These are phyloP conservation scores for Aquanectria penicillioides DNA, from an alignment of 2,329 filamentous ascomycete species.

Conservation along the genomic window DNA sequence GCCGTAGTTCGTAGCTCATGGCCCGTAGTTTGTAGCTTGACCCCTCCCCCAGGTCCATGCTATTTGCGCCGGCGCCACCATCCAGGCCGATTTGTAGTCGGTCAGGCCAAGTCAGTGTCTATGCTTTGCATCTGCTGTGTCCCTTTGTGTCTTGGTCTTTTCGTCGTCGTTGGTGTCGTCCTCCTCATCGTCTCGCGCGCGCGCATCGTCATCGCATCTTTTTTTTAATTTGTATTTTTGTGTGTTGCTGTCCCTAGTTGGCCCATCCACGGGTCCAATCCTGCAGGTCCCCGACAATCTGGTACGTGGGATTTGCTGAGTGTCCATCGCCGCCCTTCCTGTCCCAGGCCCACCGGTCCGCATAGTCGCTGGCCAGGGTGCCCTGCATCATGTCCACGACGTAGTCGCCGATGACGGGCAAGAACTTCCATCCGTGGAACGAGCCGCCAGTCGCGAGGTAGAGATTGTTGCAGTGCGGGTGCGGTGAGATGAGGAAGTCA, in stretches of 20 bases:
- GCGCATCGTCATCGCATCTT: neutral
- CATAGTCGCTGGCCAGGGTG: slow-evolving; percentile 50
- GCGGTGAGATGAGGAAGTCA: slow-evolving; percentile 68
- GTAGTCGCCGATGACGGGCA: slow-evolving; percentile 71
- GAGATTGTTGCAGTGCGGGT: slow-evolving; percentile 60
- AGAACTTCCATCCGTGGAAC: slow-evolving; percentile 73
- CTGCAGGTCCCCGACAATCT: slow-evolving; percentile 52
- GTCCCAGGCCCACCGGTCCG: slow-evolving; percentile 58
- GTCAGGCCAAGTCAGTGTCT: neutral
- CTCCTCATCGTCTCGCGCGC: neutral
- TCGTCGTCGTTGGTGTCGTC: neutral
- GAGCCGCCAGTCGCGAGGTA: slow-evolving; percentile 71
- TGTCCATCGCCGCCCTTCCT: slow-evolving; percentile 52
- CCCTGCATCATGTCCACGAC: slow-evolving; percentile 60
- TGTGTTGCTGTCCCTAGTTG: too few species aligned
- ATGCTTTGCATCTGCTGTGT: too few species aligned
- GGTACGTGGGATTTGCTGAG: slow-evolving; percentile 55
- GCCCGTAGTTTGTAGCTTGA: slow-evolving; percentile 15
- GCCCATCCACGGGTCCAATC: slow-evolving; percentile 48
- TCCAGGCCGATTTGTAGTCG: neutral
- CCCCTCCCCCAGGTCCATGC: neutral
- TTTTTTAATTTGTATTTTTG: too few species aligned
- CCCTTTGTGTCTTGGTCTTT: neutral
- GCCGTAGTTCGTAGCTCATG: too few species aligned
- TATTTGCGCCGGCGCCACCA: neutral